These are phyloP conservation scores for Prunus dulcis DNA, from an alignment of 306 rosid species.

Conservation along the genomic window DNA sequence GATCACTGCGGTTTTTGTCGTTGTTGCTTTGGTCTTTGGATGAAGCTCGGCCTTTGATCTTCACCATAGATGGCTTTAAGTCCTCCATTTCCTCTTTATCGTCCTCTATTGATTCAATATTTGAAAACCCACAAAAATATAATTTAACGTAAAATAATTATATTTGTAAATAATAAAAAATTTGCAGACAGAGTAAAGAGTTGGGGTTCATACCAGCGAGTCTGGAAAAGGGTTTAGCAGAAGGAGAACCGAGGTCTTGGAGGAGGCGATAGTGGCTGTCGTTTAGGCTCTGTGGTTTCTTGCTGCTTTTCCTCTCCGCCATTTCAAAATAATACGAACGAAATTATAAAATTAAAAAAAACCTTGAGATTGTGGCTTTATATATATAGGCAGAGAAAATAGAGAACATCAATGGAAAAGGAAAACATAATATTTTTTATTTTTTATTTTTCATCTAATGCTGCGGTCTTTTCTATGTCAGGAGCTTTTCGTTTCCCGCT, in stretches of 20 bases:
- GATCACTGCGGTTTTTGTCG: neutral
- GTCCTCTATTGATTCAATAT: constrained; percentile 1
- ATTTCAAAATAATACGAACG: constrained; percentile 18
- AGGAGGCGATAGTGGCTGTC: constrained; percentile 83
- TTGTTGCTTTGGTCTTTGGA: neutral
- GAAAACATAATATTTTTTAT: too few species aligned
- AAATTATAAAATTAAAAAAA: too few species aligned
- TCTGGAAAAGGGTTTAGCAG: constrained; percentile 43
- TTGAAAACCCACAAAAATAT: neutral
- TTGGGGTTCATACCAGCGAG: constrained; percentile 16
- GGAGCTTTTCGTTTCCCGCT: neutral
- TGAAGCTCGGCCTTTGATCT: constrained; percentile 17
- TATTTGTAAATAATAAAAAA: neutral
- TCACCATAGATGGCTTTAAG: constrained; percentile 17
- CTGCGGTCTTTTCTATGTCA: neutral
- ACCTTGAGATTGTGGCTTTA: neutral
- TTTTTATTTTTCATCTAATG: neutral
- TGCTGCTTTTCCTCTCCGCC: constrained; percentile 46
- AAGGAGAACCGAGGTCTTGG: constrained; percentile 63
- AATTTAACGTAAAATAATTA: neutral
- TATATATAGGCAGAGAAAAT: neutral
- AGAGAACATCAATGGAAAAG: neutral
- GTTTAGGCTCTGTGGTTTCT: constrained; percentile 67
- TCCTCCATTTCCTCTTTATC: constrained; percentile 19
- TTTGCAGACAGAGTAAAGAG: neutral